phyloP scores from a whole-genome alignment of 2,329 filamentous ascomycete species.

The Fusarium nygamai region DNA sequence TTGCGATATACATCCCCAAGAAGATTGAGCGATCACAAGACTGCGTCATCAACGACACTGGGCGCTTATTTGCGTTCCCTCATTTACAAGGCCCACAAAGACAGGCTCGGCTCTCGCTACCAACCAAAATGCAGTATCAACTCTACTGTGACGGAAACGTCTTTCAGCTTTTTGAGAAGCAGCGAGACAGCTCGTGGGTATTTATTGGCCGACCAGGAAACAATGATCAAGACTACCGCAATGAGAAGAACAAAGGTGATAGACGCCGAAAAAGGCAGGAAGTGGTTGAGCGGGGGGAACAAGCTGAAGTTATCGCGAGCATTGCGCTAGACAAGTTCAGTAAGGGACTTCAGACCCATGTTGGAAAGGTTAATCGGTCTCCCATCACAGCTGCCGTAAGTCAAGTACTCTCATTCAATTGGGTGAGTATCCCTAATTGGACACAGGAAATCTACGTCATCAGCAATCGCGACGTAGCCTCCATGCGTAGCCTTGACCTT shows the following conservation, averaged over 20 bases:
- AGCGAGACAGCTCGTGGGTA: neutral
- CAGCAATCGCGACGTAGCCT: neutral
- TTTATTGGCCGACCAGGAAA: neutral
- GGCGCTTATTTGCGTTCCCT: neutral
- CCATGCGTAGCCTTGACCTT: neutral
- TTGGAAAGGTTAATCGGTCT: neutral
- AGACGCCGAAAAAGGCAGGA: neutral
- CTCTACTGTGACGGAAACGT: neutral
- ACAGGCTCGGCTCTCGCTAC: neutral
- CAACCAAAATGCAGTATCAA: neutral
- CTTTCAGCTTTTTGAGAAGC: neutral
- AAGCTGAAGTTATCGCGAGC: neutral
- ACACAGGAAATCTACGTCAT: neutral
- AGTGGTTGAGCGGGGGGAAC: neutral
- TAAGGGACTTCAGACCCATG: neutral
- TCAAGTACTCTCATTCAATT: fast-evolving
- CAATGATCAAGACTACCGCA: neutral
- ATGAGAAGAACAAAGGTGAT: neutral
- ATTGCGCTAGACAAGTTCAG: neutral
- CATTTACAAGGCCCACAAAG: neutral
- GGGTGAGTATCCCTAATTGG: fast-evolving
- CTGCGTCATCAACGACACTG: neutral
- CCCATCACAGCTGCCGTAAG: neutral
- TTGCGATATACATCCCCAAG: neutral
- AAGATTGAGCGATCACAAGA: neutral